A percentile compares a stretch with the other conserved stretches of the same genome.
These are phyloP conservation scores for Tuber brumale DNA, from an alignment of 495 filamentous ascomycete species.

Conservation along the genomic window DNA sequence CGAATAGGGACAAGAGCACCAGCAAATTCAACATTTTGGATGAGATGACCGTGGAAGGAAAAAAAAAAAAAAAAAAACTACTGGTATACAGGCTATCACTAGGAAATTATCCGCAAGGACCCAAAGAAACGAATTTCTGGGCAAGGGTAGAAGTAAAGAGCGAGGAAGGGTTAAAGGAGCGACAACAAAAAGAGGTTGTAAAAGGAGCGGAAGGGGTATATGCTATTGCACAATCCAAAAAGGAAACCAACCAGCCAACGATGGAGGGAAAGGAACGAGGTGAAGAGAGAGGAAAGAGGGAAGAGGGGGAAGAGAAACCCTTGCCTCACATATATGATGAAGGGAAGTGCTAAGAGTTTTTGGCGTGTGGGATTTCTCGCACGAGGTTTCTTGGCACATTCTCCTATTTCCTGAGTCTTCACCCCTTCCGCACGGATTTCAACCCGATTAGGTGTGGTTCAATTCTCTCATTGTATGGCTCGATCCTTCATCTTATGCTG, in stretches of 20 bases:
- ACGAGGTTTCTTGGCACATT: background rate
- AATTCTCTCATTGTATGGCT: background rate
- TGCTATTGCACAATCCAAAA: background rate
- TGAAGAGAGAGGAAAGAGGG: background rate
- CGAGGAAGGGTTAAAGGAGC: background rate
- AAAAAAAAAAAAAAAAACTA: background rate
- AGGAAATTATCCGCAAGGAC: background rate
- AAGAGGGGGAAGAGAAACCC: background rate
- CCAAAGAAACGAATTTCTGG: background rate
- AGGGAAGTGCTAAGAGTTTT: background rate
- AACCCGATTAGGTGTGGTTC: background rate
- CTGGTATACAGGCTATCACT: background rate
- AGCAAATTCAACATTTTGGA: conserved; percentile 23
- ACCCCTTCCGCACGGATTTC: background rate
- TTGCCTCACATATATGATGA: background rate
- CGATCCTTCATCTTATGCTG: background rate
- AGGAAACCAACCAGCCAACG: background rate
- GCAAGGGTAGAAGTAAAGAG: background rate
- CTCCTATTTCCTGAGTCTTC: background rate
- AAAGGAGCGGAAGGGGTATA: background rate
- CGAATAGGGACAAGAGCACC: conserved; percentile 29
- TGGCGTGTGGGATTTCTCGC: background rate
- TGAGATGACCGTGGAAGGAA: background rate
- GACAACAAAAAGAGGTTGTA: background rate
- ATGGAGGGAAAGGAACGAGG: background rate